Percentiles rank a stretch among this genome's conserved stretches.
phyloP scores from a whole-genome alignment of 2,329 filamentous ascomycete genomes.

The Nemania sp. region DNA sequence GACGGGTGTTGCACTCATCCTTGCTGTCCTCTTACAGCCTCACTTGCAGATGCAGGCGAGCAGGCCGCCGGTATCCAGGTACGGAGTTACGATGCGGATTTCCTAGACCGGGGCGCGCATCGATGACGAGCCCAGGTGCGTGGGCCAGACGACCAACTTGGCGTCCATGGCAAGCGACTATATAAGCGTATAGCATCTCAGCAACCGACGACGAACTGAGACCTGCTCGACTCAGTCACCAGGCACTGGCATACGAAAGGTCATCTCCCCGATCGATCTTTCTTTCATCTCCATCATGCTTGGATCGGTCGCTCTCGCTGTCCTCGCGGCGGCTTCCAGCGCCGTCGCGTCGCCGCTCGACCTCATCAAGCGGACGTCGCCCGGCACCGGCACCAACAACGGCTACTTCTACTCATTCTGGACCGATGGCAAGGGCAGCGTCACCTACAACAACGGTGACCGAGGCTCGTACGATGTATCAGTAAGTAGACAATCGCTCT shows the following conservation, averaged over 20 bases:
- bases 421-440: constrained; percentile 56
- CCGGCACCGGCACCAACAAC: constrained; percentile 56
- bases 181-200: constrained; percentile 4
- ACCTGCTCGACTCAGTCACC: not conserved
- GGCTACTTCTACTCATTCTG: constrained; percentile 66
- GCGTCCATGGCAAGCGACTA: not conserved
- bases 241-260: not conserved
- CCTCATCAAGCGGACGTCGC: constrained; percentile 41
- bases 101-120: constrained; percentile 3
- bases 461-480: constrained; percentile 54
- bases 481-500: constrained; percentile 5
- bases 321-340: constrained; percentile 17
- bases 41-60: constrained; percentile 11
- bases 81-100: constrained; percentile 16
- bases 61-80: not conserved
- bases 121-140: not conserved
- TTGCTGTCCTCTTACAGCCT: constrained; percentile 14
- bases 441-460: constrained; percentile 59
- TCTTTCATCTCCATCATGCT: constrained; percentile 15
- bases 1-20: constrained; percentile 9
- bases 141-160: not conserved
- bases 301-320: constrained; percentile 23
- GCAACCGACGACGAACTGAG: not conserved
- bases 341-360: constrained; percentile 35
- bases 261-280: not conserved